Conservation (phyloP, 108 stramenopile species). For the Nannochloropsis oceanica region DNA sequence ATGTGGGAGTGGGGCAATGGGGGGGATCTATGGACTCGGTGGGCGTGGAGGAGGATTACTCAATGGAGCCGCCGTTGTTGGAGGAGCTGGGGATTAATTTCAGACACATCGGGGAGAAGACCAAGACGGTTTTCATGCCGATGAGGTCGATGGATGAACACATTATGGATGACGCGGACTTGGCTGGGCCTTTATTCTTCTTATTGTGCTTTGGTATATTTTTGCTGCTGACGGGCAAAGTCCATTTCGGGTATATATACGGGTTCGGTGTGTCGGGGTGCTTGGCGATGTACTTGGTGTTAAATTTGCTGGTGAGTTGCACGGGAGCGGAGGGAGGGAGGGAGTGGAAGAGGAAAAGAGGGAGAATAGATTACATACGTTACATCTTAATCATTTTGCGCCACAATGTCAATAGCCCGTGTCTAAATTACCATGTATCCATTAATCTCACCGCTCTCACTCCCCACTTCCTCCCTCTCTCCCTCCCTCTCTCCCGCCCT, state of each 20-base stretch:
- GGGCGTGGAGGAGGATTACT: conserved; percentile 46
- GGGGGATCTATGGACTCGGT: not conserved
- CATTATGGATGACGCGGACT: conserved; percentile 61
- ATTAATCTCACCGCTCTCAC: too few relatives aligned
- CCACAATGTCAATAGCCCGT: not conserved
- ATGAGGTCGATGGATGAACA: conserved; percentile 9
- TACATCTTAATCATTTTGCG: not conserved
- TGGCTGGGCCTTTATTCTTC: conserved; percentile 90
- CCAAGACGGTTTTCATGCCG: conserved; percentile 64
- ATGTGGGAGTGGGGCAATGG: not conserved
- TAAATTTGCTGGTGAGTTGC: conserved; percentile 65
- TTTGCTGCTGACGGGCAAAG: conserved; percentile 74
- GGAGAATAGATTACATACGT: not conserved
- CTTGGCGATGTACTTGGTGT: conserved; percentile 58
- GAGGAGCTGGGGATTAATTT: conserved; percentile 95
- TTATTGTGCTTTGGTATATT: conserved; percentile 66
- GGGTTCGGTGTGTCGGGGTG: conserved; percentile 88
- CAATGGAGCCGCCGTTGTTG: conserved; percentile 86
- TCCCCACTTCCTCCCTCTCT: not conserved
- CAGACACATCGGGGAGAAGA: conserved; percentile 80
- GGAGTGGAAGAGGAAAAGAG: not conserved
- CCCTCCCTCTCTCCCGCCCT: not conserved
- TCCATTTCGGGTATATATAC: conserved; percentile 97
- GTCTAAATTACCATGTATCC: not conserved
- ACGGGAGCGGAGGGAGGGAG: conserved; percentile 24